A percentile compares a stretch with the other conserved stretches of the same genome.
Evolutionary conservation across 345 rosid genomes (phyloP).

Genomic region (Melaleuca alternifolia): DNA sequence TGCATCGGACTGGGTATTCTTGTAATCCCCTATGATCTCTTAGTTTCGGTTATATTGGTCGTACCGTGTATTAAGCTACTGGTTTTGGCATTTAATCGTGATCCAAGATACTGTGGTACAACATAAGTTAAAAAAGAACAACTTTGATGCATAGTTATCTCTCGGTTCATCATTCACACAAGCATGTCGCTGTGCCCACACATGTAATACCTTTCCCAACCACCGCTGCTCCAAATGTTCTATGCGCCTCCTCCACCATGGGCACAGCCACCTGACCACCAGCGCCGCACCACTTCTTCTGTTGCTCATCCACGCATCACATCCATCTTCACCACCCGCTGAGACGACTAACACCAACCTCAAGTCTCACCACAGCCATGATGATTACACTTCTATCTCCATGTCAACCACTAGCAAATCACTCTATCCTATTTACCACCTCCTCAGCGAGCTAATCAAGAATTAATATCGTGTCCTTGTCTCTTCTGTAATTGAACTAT

Average conservation of each 20-base stretch:
- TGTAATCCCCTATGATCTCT: background rate
- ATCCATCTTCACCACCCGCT: background rate
- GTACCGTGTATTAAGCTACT: background rate
- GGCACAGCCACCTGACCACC: background rate
- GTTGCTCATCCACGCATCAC: background rate
- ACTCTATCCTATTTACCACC: background rate
- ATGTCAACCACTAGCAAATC: background rate
- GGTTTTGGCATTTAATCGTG: background rate
- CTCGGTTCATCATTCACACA: background rate
- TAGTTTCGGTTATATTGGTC: background rate
- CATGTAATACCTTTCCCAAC: background rate
- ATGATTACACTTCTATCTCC: background rate
- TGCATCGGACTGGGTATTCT: background rate
- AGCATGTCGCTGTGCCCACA: background rate
- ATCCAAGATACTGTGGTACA: background rate
- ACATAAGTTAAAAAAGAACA: background rate
- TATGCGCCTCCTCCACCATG: background rate
- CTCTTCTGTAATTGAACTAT: background rate
- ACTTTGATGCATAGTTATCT: background rate
- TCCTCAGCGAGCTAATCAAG: background rate
- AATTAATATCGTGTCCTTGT: background rate
- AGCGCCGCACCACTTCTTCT: background rate
- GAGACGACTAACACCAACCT: background rate
- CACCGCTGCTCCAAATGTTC: rapidly evolving
- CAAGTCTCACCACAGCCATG: background rate